Evolutionary conservation across 257 asterid species (phyloP).

Genomic region (Handroanthus guayacan): DNA sequence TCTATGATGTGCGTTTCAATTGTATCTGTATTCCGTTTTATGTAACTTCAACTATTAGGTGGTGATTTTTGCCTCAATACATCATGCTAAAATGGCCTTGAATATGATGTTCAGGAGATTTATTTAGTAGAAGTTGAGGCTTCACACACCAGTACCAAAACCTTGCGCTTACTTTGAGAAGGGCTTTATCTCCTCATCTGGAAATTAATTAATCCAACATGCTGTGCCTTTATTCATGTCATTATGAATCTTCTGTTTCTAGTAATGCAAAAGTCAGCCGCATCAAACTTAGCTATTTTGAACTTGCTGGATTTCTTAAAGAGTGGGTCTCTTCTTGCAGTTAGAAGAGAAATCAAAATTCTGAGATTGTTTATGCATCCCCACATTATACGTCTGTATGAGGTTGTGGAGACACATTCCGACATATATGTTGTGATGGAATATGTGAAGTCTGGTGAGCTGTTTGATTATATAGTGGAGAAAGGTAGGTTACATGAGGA

Average conservation of each 20-base stretch:
- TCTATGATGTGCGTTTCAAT: neutral
- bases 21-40: slow-evolving; percentile 2
- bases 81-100: neutral
- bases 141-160: slow-evolving; percentile 12
- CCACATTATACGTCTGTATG: slow-evolving; percentile 92
- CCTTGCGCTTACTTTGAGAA: neutral
- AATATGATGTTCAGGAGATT: neutral
- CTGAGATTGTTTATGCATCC: slow-evolving; percentile 93
- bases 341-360: slow-evolving; percentile 89
- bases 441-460: slow-evolving; percentile 86
- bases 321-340: slow-evolving; percentile 56
- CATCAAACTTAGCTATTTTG: slow-evolving; percentile 4
- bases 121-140: neutral
- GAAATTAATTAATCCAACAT: neutral
- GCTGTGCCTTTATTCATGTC: slow-evolving; percentile 17
- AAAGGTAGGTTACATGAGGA: slow-evolving; percentile 93
- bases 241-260: slow-evolving; percentile 23
- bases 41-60: neutral
- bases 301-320: slow-evolving; percentile 22
- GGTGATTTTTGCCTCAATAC: neutral
- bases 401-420: slow-evolving; percentile 87
- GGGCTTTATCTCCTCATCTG: slow-evolving; percentile 10
- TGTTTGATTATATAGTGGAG: slow-evolving; percentile 93
- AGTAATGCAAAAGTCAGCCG: slow-evolving; percentile 8
- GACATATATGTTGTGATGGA: slow-evolving; percentile 97